Evolutionary conservation across 2,329 filamentous ascomycete genomes (phyloP).

Genomic region (Talaromyces piceae): DNA sequence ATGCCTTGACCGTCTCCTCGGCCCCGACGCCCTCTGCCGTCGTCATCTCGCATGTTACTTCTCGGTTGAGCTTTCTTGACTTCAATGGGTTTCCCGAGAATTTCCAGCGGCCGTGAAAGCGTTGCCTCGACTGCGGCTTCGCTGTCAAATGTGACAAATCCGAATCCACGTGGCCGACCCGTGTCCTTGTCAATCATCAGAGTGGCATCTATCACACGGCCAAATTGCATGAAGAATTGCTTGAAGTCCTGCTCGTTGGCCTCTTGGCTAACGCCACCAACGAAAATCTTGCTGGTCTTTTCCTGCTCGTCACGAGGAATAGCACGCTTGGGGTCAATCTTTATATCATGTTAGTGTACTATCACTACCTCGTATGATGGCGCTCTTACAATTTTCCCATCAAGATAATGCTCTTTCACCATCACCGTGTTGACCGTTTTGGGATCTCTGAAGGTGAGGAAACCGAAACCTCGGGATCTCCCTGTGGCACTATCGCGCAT

Average conservation of each 20-base stretch:
- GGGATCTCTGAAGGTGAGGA: slow-evolving; percentile 94
- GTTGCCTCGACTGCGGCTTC: slow-evolving; percentile 92
- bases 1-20: slow-evolving; percentile 34
- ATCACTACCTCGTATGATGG: not conserved
- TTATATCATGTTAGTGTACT: slow-evolving; percentile 18
- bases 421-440: slow-evolving; percentile 99
- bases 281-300: slow-evolving; percentile 97
- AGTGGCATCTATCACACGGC: slow-evolving; percentile 90
- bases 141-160: slow-evolving; percentile 96
- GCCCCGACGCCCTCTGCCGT: slow-evolving; percentile 49
- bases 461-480: slow-evolving; percentile 90
- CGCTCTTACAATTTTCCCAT: slow-evolving; percentile 86
- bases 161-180: slow-evolving; percentile 89
- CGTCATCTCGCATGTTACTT: slow-evolving; percentile 87
- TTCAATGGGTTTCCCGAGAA: slow-evolving; percentile 92
- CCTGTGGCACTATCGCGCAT: slow-evolving; percentile 95
- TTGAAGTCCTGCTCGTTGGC: slow-evolving; percentile 94
- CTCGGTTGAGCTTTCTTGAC: slow-evolving; percentile 96
- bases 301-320: slow-evolving; percentile 98
- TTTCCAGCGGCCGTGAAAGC: slow-evolving; percentile 75
- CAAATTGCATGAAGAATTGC: slow-evolving; percentile 94
- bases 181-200: slow-evolving; percentile 99
- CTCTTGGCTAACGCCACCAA: slow-evolving; percentile 94
- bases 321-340: slow-evolving; percentile 97
- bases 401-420: slow-evolving; percentile 98